These are phyloP conservation scores for Laburnicola sp. DNA, from an alignment of 2,329 filamentous ascomycete genomes.

Conservation along the genomic window DNA sequence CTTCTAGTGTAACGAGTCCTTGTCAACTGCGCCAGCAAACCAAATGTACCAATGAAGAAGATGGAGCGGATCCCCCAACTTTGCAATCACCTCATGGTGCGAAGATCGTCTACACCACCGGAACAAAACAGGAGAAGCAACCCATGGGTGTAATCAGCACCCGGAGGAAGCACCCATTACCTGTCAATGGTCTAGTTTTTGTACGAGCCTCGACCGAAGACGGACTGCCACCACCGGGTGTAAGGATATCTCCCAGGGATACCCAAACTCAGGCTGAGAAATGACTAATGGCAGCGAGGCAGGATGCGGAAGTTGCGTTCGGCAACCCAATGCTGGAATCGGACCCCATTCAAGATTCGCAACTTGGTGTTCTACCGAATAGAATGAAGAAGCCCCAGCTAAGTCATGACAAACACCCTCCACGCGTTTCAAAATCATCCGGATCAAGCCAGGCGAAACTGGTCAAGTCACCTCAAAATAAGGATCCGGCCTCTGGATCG, in stretches of 20 bases:
- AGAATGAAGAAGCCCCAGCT: neutral
- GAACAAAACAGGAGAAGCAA: neutral
- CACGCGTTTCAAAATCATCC: neutral
- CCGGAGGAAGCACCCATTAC: constrained; percentile 25
- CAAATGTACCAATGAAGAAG: too few species aligned
- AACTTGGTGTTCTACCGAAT: constrained; percentile 1
- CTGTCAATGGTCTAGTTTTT: constrained; percentile 33
- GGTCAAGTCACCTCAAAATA: too few species aligned
- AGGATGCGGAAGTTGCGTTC: constrained; percentile 20
- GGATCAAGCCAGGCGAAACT: too few species aligned
- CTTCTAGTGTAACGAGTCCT: neutral
- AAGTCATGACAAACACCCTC: neutral
- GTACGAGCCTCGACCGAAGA: constrained; percentile 32
- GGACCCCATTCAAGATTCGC: constrained; percentile 37
- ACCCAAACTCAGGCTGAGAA: neutral
- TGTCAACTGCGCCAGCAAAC: neutral
- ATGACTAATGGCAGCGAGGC: constrained; percentile 13
- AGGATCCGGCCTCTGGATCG: too few species aligned
- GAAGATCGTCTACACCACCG: neutral
- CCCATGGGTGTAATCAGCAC: constrained; percentile 5
- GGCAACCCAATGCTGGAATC: constrained; percentile 10
- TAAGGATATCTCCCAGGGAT: constrained; percentile 18
- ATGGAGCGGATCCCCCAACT: too few species aligned
- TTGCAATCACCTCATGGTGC: too few species aligned
- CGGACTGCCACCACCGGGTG: constrained; percentile 30